These are phyloP conservation scores for Trichoderma simmonsii DNA, from an alignment of 2,329 filamentous ascomycete genomes.

Conservation along the genomic window DNA sequence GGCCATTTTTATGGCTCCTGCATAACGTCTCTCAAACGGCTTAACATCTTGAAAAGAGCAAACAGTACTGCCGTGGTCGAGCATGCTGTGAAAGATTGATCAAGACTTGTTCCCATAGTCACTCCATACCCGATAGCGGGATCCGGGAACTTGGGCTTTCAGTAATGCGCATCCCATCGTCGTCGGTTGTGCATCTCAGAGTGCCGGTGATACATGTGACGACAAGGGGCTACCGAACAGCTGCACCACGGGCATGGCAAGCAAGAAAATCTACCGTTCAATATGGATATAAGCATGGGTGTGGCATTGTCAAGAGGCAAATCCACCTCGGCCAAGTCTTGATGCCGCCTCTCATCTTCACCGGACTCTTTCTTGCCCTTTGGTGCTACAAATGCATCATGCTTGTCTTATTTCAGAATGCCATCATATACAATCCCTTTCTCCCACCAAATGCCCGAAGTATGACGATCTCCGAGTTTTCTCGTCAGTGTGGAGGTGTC, in stretches of 20 bases:
- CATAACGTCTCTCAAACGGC: neutral
- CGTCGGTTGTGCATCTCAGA: neutral
- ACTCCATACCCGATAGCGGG: neutral
- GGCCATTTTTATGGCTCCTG: neutral
- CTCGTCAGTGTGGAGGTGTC: slow-evolving; percentile 56
- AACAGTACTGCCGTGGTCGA: neutral
- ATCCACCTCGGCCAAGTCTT: slow-evolving; percentile 42
- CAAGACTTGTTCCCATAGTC: neutral
- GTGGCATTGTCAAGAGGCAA: slow-evolving; percentile 20
- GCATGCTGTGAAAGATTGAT: neutral
- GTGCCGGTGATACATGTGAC: neutral
- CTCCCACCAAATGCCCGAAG: slow-evolving; percentile 67
- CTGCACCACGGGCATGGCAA: neutral
- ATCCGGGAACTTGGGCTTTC: slow-evolving; percentile 12
- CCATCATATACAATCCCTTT: slow-evolving; percentile 78
- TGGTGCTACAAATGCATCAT: slow-evolving; percentile 68
- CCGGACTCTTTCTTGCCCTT: slow-evolving; percentile 60
- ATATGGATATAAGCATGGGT: neutral
- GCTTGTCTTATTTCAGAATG: slow-evolving; percentile 75
- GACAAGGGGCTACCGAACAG: neutral
- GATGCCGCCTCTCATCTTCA: slow-evolving; percentile 65
- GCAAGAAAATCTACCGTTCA: neutral
- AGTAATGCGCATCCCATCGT: neutral
- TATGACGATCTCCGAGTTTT: slow-evolving; percentile 65
- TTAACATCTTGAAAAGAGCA: neutral